Evolutionary conservation across 768 basidiomycete genomes (phyloP), one percentile per base, ranked within the genome.

Genomic region (Tephrocybe sp.): DNA sequence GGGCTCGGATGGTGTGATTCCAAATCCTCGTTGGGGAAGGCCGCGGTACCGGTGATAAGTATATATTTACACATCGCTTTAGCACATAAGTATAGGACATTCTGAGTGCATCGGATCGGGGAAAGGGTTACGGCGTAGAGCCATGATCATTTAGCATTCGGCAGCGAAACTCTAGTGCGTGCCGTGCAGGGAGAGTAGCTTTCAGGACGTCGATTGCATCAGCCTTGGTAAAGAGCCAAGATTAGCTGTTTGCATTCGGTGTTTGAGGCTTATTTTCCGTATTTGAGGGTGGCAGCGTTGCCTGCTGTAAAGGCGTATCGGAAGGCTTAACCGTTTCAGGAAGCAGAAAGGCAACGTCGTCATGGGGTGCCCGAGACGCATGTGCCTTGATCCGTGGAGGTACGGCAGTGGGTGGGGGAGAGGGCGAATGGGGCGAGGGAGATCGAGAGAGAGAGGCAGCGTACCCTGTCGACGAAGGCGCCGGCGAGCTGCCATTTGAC

Each of bases 391-490:
- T 28, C n/a, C 30, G 54, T 55, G 22, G 58, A 30, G 66, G 67
- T 25, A 66, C 56, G 8, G 70, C 69, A 15, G 72, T 69, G 6
- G 61, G 58, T 9, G 68, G 67, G 7, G 66, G 67, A 15, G 61
- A 57, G 9, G 66, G 66, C 16, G 67, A 68, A 28, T 63, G 69
- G 1, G 76, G 73, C 1, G 73, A 74, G 1, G 78, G 77, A 7
- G 77, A 80, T 34, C 75, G 69, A 7, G 81, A 82, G 11, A 76
- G 59, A 12, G 80, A 79, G 1, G 75, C 72, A 22, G 76, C 71
- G 49, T 76, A 83, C 41, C 82, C 83, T 8, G 71, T 69, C 26
- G 82, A 84, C 21, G 84, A 83, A 25, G 79, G 75, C 5, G 79
- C 71, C 15, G 86, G 82, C 4, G 82, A 82, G 46, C 72, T 79